Percentiles rank a stretch among this genome's conserved stretches.
These are phyloP conservation scores for Trichoderma gracile DNA, from an alignment of 2,329 filamentous ascomycete species.

Conservation along the genomic window DNA sequence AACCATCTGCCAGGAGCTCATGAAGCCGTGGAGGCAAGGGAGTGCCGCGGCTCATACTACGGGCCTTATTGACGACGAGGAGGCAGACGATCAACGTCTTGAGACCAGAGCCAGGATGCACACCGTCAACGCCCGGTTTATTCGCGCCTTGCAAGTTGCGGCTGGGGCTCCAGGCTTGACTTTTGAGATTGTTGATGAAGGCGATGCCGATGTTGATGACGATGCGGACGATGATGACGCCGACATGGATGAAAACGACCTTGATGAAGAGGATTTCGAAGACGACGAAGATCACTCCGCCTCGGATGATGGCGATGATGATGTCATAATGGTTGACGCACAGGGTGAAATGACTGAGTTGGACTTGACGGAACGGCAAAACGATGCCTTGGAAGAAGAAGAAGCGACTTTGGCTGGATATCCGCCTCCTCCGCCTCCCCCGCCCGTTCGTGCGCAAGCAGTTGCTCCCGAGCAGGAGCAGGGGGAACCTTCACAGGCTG, in stretches of 20 bases:
- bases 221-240: conserved; percentile 39
- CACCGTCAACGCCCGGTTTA: conserved; percentile 41
- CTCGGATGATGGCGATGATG: conserved; percentile 53
- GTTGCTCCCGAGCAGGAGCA: conserved; percentile 12
- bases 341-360: conserved; percentile 47
- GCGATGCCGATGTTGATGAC: conserved; percentile 34
- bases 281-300: conserved; percentile 55
- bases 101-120: conserved; percentile 38
- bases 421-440: conserved; percentile 61
- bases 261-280: conserved; percentile 45
- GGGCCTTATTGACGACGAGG: conserved; percentile 46
- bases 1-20: conserved; percentile 86
- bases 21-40: conserved; percentile 83
- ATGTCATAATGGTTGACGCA: conserved; percentile 60
- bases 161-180: conserved; percentile 35
- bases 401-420: conserved; percentile 80
- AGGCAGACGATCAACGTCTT: conserved; percentile 52
- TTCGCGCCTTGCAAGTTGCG: conserved; percentile 42
- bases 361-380: conserved; percentile 53
- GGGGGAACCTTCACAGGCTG: conserved; percentile 24
- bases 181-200: conserved; percentile 36
- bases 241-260: conserved; percentile 36
- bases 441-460: conserved; percentile 58
- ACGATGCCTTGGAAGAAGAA: conserved; percentile 69
- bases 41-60: conserved; percentile 75